phyloP scores from a whole-genome alignment of 495 filamentous ascomycete species.

The Hypoxylon fuscum region DNA sequence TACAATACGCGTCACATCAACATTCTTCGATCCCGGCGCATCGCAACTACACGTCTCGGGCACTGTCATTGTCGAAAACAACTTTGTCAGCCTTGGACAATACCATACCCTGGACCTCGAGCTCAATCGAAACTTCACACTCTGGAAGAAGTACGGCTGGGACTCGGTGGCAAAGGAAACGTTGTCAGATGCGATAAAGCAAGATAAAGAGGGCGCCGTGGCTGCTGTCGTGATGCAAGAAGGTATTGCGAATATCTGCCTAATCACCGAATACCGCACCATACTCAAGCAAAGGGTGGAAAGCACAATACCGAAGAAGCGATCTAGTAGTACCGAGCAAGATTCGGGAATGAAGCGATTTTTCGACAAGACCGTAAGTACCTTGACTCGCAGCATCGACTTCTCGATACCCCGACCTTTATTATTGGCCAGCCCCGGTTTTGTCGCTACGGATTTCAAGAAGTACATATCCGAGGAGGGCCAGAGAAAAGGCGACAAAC shows the following conservation, averaged over 20 bases:
- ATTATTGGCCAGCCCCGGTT: conserved; percentile 90
- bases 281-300: conserved; percentile 89
- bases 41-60: conserved; percentile 87
- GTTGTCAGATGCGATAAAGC: conserved; percentile 79
- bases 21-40: conserved; percentile 89
- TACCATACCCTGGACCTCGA: conserved; percentile 94
- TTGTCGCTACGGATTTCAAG: conserved; percentile 81
- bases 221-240: conserved; percentile 95
- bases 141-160: conserved; percentile 91
- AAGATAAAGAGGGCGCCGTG: conserved; percentile 78
- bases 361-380: conserved; percentile 78
- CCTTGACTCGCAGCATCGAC: conserved; percentile 80
- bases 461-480: conserved; percentile 80
- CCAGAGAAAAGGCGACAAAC: conserved; percentile 69
- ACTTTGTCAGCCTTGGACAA: conserved; percentile 80
- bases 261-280: conserved; percentile 91
- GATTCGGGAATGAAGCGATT: conserved; percentile 83
- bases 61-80: conserved; percentile 82
- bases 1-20: conserved; percentile 78
- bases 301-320: conserved; percentile 81
- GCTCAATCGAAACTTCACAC: conserved; percentile 69
- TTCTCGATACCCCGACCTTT: conserved; percentile 73
- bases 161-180: conserved; percentile 85
- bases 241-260: conserved; percentile 89
- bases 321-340: conserved; percentile 67